Evolutionary conservation across 345 rosid species (phyloP).

Genomic region (Zanthoxylum bungeanum): DNA sequence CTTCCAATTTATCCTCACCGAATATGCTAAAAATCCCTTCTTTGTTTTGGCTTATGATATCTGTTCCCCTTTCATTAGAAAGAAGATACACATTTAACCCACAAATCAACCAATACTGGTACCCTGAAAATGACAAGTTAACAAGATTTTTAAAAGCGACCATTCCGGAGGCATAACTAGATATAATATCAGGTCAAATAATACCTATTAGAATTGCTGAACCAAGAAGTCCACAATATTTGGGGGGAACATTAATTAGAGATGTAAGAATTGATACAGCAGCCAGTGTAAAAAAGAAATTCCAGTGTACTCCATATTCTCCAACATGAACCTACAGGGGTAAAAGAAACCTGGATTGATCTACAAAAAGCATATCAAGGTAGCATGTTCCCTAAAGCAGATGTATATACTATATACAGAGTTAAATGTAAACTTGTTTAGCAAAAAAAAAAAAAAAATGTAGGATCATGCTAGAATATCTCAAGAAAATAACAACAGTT

Average conservation of each 20-base stretch:
- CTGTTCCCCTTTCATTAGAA: slow-evolving; percentile 64
- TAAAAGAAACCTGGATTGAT: background rate
- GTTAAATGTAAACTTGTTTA: background rate
- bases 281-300: slow-evolving; percentile 94
- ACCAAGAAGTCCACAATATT: slow-evolving; percentile 75
- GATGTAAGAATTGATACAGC: slow-evolving; percentile 71
- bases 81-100: slow-evolving; percentile 73
- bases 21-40: slow-evolving; percentile 82
- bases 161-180: slow-evolving; percentile 1
- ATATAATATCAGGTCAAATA: slow-evolving; percentile 5
- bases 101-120: slow-evolving; percentile 60
- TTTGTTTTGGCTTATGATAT: slow-evolving; percentile 76
- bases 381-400: background rate
- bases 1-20: slow-evolving; percentile 40
- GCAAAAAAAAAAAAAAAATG: background rate
- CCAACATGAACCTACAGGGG: slow-evolving; percentile 62
- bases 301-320: slow-evolving; percentile 93
- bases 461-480: background rate
- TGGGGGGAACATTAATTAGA: slow-evolving; percentile 50
- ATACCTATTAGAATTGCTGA: slow-evolving; percentile 59
- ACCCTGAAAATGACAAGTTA: slow-evolving; percentile 45
- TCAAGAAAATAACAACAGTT: background rate
- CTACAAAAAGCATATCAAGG: slow-evolving; percentile 8
- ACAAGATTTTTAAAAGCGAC: slow-evolving; percentile 8
- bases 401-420: background rate